phyloP scores from a whole-genome alignment of 2,329 filamentous ascomycete genomes.

The Apiospora phragmitis region DNA sequence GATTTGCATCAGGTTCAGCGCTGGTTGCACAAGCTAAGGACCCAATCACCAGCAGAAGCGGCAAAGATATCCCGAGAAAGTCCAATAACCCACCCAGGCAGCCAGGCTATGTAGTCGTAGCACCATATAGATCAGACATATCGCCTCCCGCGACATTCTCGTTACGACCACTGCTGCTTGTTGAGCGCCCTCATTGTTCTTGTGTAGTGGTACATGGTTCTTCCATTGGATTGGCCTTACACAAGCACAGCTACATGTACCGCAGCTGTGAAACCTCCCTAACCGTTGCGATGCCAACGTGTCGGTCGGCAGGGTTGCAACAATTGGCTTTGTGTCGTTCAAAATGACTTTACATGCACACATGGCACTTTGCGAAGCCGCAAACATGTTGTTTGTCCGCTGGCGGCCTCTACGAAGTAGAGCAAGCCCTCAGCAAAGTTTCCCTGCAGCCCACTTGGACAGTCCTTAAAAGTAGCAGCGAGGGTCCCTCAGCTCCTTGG shows the following conservation, averaged over 20 bases:
- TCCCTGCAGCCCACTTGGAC: no score
- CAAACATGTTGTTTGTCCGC: neutral
- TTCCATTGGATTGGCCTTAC: neutral
- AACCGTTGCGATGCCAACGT: neutral
- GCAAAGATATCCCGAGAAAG: neutral
- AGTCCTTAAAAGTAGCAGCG: no score
- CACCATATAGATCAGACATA: neutral
- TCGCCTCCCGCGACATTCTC: neutral
- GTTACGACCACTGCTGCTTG: neutral
- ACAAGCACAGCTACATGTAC: neutral
- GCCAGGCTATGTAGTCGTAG: neutral
- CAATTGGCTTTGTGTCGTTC: neutral
- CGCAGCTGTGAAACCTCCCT: neutral
- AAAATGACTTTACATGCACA: neutral
- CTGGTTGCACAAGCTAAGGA: neutral
- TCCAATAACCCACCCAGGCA: neutral
- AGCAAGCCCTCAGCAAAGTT: no score
- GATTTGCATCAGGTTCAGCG: neutral
- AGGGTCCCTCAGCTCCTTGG: no score
- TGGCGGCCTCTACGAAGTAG: neutral
- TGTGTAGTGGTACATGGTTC: neutral
- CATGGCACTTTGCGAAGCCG: neutral
- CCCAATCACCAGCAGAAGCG: neutral
- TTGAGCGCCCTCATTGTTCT: neutral
- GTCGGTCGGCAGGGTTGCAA: neutral